Evolutionary conservation across 768 basidiomycete genomes (phyloP).

Genomic region (Phanerochaete carnosa): DNA sequence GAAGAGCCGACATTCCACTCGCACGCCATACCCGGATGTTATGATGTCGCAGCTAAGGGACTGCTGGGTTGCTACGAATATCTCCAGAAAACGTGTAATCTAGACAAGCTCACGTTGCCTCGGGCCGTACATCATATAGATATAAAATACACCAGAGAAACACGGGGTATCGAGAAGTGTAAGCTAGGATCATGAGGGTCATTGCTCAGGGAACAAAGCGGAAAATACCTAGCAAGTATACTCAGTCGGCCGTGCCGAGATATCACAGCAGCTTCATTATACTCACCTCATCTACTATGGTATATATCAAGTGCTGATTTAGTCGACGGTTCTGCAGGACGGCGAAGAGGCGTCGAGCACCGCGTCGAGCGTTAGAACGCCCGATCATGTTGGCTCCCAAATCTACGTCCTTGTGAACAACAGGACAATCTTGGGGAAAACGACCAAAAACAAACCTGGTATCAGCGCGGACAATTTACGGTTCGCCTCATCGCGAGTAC

Average conservation of each 20-base stretch:
- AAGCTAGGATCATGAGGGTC: neutral
- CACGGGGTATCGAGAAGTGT: neutral
- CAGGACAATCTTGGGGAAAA: neutral
- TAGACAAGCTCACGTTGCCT: no score
- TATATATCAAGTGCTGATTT: conserved; percentile 90
- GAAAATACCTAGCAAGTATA: conserved; percentile 10
- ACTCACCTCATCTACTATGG: conserved; percentile 83
- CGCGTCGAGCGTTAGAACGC: conserved; percentile 90
- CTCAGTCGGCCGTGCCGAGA: neutral
- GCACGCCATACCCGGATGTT: no score
- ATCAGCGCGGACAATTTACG: conserved; percentile 87
- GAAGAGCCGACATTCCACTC: no score
- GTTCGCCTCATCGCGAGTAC: conserved; percentile 83
- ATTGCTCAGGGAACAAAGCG: conserved; percentile 11
- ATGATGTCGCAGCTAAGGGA: no score
- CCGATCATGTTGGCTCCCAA: conserved; percentile 98
- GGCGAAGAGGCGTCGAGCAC: conserved; percentile 89
- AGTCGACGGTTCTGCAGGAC: conserved; percentile 92
- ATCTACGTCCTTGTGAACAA: conserved; percentile 44
- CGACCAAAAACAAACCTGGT: conserved; percentile 55
- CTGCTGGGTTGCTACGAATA: no score
- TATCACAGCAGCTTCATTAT: neutral
- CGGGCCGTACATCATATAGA: no score
- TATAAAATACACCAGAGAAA: neutral
- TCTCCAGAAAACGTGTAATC: no score